Evolutionary conservation across 2,329 filamentous ascomycete genomes (phyloP), one percentile per base, ranked within the genome.

Genomic region (Keithomyces neogunnii): DNA sequence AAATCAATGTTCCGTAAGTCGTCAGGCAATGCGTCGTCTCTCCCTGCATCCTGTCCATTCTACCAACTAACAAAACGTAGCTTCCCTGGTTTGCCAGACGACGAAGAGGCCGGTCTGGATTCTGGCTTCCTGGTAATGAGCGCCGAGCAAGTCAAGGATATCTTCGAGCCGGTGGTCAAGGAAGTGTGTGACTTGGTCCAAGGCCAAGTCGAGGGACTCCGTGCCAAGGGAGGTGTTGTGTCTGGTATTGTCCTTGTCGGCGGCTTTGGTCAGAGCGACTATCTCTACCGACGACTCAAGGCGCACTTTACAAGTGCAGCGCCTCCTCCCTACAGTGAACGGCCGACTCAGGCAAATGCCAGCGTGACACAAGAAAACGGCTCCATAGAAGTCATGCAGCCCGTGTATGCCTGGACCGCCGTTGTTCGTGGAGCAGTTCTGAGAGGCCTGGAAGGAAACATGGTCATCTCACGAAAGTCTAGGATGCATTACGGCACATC

Each of bases 211-310:
- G 78, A 82, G 50, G 73, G 71, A 6, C 79, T 88, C 32, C 76
- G 81, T 32, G 68, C 72, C 54, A 83, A 81, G 55, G 80, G 81
- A 33, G 81, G 79, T 39, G 71, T 81, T 48, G 82, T 86, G 4
- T 81, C 80, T 9, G 86, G 86, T n/a, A 89, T 92, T 56, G 84
- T 91, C 44, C 75, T 92, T 5, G 88, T 92, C 0, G 88, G 88
- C 56, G 88, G 88, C 5, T 92, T 92, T 60, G 88, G 88, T 1
- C 85, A 90, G 70, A 87, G 82, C 66, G 82, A 88, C 62, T 89
- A 88, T 63, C 76, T 89, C 8, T 88, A 89, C 69, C 80, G 80
- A 39, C 75, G 81, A 3, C 74, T 92, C 57, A 88, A 88, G 65
- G 65, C 74, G 36, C 83, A 87, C 62, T 91, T 91, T 59, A 73